These are phyloP conservation scores for Coemansia sp. DNA, from an alignment of 192 early-diverging fungal species.

Conservation along the genomic window DNA sequence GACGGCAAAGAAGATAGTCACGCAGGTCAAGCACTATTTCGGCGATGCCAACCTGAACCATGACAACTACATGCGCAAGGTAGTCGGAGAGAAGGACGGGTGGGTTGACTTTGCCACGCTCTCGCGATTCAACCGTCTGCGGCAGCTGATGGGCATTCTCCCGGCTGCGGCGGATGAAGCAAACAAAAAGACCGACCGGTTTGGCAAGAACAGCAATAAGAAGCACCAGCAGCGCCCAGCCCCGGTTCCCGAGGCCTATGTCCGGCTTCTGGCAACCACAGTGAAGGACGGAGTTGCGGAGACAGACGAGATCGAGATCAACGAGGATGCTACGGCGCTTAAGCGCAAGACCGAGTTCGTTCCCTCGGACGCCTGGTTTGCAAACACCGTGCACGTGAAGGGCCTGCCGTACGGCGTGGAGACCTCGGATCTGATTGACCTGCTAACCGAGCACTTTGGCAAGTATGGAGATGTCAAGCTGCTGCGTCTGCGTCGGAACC, in stretches of 20 bases:
- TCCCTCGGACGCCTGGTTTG: constrained; percentile 41
- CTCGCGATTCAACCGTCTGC: constrained; percentile 50
- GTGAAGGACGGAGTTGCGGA: constrained; percentile 20
- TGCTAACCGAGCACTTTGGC: constrained; percentile 34
- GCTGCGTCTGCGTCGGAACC: constrained; percentile 52
- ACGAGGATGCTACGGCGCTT: constrained; percentile 33
- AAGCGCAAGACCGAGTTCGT: constrained; percentile 35
- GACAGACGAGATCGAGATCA: constrained; percentile 36
- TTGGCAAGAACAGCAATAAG: neutral
- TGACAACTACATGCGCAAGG: constrained; percentile 49
- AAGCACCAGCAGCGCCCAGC: constrained; percentile 1
- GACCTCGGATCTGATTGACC: constrained; percentile 21
- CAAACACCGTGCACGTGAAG: constrained; percentile 50
- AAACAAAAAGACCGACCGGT: constrained; percentile 1
- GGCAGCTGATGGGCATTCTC: constrained; percentile 38
- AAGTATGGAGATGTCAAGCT: constrained; percentile 22
- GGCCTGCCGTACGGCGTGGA: constrained; percentile 45
- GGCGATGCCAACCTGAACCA: constrained; percentile 54
- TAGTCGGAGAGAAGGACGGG: constrained; percentile 31
- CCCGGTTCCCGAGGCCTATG: constrained; percentile 14
- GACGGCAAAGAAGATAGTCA: constrained; percentile 27
- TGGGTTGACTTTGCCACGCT: constrained; percentile 34
- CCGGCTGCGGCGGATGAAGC: neutral
- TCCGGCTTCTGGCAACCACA: constrained; percentile 23
- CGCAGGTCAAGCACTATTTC: constrained; percentile 56